phyloP scores from a whole-genome alignment of 805 yeast species.

The Kuraishia hungarica region DNA sequence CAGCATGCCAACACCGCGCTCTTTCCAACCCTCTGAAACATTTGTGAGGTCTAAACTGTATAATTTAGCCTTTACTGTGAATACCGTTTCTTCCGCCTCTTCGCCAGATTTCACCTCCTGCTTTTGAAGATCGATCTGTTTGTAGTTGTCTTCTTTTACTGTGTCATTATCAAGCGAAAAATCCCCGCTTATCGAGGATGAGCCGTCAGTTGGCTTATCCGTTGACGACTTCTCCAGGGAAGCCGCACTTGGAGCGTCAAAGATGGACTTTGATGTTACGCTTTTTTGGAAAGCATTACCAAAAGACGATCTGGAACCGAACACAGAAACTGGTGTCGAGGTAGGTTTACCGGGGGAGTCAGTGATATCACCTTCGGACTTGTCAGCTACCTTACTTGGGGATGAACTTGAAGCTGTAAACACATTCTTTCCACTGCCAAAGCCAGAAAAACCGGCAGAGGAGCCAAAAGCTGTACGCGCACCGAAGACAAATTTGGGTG shows the following conservation, averaged over 20 bases:
- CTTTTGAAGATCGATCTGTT: constrained; percentile 52
- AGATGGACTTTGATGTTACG: constrained; percentile 44
- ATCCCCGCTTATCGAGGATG: neutral
- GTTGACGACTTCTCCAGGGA: constrained; percentile 11
- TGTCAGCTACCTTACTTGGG: constrained; percentile 5
- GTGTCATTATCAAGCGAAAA: constrained; percentile 14
- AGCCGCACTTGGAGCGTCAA: constrained; percentile 26
- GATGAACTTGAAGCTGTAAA: constrained; percentile 22
- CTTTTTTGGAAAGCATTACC: constrained; percentile 50
- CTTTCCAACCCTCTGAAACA: constrained; percentile 83
- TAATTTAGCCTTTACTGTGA: constrained; percentile 66
- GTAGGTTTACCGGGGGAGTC: neutral
- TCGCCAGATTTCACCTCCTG: constrained; percentile 77
- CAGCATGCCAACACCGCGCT: constrained; percentile 84
- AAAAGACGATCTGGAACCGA: constrained; percentile 37
- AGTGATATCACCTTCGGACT: constrained; percentile 3
- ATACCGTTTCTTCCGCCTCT: constrained; percentile 69
- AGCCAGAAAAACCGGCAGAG: constrained; percentile 26
- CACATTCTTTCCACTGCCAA: constrained; percentile 21
- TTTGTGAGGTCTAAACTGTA: constrained; percentile 65
- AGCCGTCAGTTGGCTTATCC: constrained; percentile 13
- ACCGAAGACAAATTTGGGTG: constrained; percentile 50
- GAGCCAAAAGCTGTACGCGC: constrained; percentile 42
- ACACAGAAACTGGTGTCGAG: constrained; percentile 20
- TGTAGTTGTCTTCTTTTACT: constrained; percentile 27